Evolutionary conservation across 805 yeast species (phyloP), one percentile per base, ranked within the genome.

Genomic region (Yarrowia alimentaria): DNA sequence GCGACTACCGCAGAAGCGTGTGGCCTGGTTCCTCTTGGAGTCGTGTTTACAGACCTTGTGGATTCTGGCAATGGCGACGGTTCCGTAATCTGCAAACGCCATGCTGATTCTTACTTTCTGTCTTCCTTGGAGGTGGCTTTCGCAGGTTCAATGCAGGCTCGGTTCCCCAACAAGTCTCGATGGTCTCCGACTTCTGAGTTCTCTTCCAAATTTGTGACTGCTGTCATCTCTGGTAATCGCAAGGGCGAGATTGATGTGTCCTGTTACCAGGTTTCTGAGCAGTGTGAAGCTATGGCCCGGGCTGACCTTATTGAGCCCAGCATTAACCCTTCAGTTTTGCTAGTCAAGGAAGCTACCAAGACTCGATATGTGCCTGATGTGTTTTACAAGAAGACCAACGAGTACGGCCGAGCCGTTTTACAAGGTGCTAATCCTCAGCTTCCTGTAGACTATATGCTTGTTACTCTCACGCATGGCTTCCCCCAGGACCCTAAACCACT

Each of bases 361-460:
- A 75, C 73, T 8, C 75, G 96, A 52, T 93, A 91, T 59, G 98
- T 93, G 12, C 99, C 99, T 0, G 99, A 93, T 56, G 83, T 93
- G 19, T 85, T 86, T 61, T 93, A 84, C 72, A 80, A 81, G 66
- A 81, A 79, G 63, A 76, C 79, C 54, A 93, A 93, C 63, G 97
- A 93, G 68, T 93, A 93, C 67, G 86, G 86, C 4, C 70, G 88
- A 22, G 80, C 87, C 28, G 94, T 93, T n/a, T 88, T 88, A 60
- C 78, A 80, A 32, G 84, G 86, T 62, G 95, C 96, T 1, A 83
- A 83, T 60, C 96, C 96, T 1, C 85, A 93, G 18, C 86, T 89
- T 64, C 97, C 97, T 1, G 89, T 85, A n/a, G 96, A 89, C 55
- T 89, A 85, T 63, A 66, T 89, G 54, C 68, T 93, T 49, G 95